Evolutionary conservation across 257 asterid species (phyloP), one percentile per base, ranked within the genome.

Genomic region (Avicennia marina): DNA sequence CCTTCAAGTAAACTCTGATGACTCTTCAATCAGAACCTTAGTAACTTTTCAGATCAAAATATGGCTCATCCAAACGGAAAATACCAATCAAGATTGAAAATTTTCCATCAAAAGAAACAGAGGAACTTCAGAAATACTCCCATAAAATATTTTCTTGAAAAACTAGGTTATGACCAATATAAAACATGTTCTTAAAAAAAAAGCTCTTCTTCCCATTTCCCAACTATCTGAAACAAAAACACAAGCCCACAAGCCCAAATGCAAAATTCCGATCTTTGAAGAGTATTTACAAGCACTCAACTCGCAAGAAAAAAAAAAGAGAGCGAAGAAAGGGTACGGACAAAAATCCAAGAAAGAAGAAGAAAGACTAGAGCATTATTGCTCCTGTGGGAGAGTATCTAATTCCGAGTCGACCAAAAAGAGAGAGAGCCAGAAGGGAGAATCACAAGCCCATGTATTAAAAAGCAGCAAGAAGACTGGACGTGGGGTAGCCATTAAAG

Each of bases 401-500:
- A 57, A 76, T 80, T 76, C 76, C 58, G 51, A 62, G 63, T 81
- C 87, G 80, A 72, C 88, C 74, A 72, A 69, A 82, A 72, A 74
- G 75, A 69, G 60, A 66, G 83, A 46, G 53, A 58, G 63, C 42
- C 58, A 60, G 55, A 68, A 41, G 43, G 42, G 63, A 54, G 66
- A 63, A 58, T 62, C 31, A 77, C 49, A 85, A 72, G 68, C 79
- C 81, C 78, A 81, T 69, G 62, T 61, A 71, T 58, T 63, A 39
- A 78, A 64, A 72, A 41, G 75, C 63, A 69, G 72, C 75, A 74
- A 59, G 63, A 34, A 71, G 53, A 69, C 70, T 64, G 58, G 76
- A 67, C 49, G 86, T 77, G 91, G 95, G 79, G 72, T 89, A 79
- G 84, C 89, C 87, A 76, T 77, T 73, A 71, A 83, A 74, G 82